phyloP scores from a whole-genome alignment of 2,329 filamentous ascomycete species.

The Phialophora chinensis region DNA sequence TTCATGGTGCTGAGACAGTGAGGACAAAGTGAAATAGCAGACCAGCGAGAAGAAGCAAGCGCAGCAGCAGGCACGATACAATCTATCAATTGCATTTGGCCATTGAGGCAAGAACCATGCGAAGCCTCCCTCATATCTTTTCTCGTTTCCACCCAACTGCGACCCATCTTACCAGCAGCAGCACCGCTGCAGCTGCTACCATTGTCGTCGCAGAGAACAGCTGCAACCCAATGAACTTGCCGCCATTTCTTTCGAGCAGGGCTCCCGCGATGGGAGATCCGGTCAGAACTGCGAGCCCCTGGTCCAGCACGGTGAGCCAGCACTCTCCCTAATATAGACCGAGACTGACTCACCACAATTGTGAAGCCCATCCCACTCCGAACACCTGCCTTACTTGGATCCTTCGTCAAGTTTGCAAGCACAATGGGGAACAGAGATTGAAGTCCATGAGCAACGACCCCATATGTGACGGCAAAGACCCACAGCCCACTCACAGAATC shows the following conservation, averaged over 20 bases:
- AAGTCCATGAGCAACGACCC: constrained; percentile 67
- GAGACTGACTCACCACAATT: constrained; percentile 46
- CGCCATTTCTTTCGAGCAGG: constrained; percentile 53
- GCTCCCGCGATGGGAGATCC: constrained; percentile 63
- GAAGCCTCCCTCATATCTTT: constrained; percentile 40
- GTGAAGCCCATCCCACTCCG: constrained; percentile 64
- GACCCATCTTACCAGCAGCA: constrained; percentile 49
- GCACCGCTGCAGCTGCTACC: constrained; percentile 49
- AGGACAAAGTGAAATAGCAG: neutral
- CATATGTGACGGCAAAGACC: constrained; percentile 67
- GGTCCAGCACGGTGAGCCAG: constrained; percentile 1
- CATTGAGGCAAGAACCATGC: neutral
- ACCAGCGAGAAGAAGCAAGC: neutral
- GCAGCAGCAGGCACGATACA: neutral
- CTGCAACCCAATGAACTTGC: constrained; percentile 59
- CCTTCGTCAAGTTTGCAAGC: constrained; percentile 60
- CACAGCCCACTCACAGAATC: constrained; percentile 59
- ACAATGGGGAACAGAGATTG: constrained; percentile 71
- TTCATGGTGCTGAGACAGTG: neutral
- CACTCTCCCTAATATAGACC: neutral
- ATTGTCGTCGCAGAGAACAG: constrained; percentile 57
- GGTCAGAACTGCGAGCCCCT: constrained; percentile 59
- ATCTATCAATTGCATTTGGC: neutral
- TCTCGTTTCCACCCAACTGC: constrained; percentile 44
- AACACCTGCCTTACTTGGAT: constrained; percentile 59